Base-by-base conservation (phyloP, 2,329 filamentous ascomycete genomes). In the Colletotrichum costaricense region DNA sequence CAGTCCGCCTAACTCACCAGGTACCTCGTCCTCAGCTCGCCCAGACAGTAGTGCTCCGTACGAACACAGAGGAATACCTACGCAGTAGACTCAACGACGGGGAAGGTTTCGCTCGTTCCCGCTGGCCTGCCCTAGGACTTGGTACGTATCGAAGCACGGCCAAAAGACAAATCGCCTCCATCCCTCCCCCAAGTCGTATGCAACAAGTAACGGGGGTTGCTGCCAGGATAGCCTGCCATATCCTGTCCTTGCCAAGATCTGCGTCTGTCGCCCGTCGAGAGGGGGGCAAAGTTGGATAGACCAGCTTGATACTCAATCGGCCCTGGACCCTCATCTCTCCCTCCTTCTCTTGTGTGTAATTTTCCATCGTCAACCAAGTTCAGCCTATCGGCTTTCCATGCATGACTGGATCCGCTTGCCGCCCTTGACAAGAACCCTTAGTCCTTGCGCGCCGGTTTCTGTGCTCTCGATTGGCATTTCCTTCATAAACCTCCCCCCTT, bases 341-440 rank as follows among this genome's bases (percentile, higher is more conserved):
- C 33, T 28, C 30, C 30, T 56, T 19, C 33, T 57, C 35, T 64
- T 26, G 33, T 70, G 56, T 70, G 68, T 72, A 74, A 74, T 74
- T 72, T 62, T 63, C 68, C 72, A 67, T 72, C 63, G 69, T 72
- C 62, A 58, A 72, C 49, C 52, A 42, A 67, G 9, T 49, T 38
- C 63, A 28, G 22, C 35, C 67, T 54, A 26, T 56, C 8, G 8
- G 24, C 30, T 69, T 72, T 67, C 68, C 63, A n/a, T 72, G 63
- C 68, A 74, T 62, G 30, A 72, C 49, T 52, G 63, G 63, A 63
- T 67, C 72, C 72, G 69, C 70, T 52, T 73, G 66, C 11, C 60
- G 35, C 46, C 55, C 60, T 73, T 59, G 70, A 73, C 67, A 62
- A 65, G 67, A 73, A 73, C 70, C 67, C 67, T 63, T 63, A 65